A percentile compares a stretch with the other conserved stretches of the same genome.
Evolutionary conservation across 2,329 filamentous ascomycete species (phyloP).

Genomic region (Neospermospora avenae): DNA sequence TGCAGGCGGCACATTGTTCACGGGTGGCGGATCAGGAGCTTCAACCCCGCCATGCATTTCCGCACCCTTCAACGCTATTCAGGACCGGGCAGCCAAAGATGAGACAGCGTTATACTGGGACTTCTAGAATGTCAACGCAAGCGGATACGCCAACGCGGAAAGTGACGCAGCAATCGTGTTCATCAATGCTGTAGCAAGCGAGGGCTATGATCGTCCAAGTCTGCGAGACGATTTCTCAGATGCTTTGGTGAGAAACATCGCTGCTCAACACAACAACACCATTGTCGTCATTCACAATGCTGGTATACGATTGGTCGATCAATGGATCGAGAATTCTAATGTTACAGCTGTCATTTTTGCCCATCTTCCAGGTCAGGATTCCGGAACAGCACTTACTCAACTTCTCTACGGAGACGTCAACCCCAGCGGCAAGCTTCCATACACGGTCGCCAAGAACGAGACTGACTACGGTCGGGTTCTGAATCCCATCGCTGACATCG

Average conservation of each 20-base stretch:
- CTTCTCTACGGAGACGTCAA: constrained; percentile 60
- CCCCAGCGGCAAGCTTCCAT: constrained; percentile 43
- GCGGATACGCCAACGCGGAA: constrained; percentile 38
- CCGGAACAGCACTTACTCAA: constrained; percentile 57
- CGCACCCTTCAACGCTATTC: constrained; percentile 54
- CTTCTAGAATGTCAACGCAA: constrained; percentile 46
- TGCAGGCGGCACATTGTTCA: not conserved
- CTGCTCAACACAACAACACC: constrained; percentile 51
- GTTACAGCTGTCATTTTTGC: constrained; percentile 59
- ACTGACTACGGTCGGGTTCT: constrained; percentile 47
- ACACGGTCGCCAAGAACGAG: constrained; percentile 59
- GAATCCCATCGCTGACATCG: constrained; percentile 40
- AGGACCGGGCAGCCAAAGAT: constrained; percentile 50
- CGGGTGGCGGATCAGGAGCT: constrained; percentile 43
- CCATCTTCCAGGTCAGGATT: constrained; percentile 58
- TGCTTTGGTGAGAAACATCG: constrained; percentile 53
- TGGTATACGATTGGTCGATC: constrained; percentile 55
- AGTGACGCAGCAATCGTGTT: constrained; percentile 67
- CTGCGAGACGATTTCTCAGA: constrained; percentile 58
- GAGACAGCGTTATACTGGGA: constrained; percentile 59
- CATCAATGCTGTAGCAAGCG: constrained; percentile 66
- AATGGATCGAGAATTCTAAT: constrained; percentile 54
- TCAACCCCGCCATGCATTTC: constrained; percentile 47
- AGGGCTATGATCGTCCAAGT: constrained; percentile 62
- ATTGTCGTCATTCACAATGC: constrained; percentile 65